Evolutionary conservation across 352 stramenopile genomes (phyloP), one percentile per base, ranked within the genome.

Genomic region (Phytopythium delawarense): DNA sequence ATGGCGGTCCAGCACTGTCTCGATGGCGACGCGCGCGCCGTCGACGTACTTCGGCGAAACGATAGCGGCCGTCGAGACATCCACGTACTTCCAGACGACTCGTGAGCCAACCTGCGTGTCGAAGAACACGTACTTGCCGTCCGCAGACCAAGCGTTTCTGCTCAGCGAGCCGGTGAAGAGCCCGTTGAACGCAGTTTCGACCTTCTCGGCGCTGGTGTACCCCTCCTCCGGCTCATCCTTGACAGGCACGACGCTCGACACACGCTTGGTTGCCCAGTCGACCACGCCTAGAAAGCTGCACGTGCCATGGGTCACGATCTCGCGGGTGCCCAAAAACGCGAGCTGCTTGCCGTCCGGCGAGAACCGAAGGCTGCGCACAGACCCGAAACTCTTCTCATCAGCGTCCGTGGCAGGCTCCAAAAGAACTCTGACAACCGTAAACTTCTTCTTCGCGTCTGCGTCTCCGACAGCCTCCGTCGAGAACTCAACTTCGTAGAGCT

Each of bases 291-390:
- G 64, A 20, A 87, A 68, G 62, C 76, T 92, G 63, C 77, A 88
- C 32, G 85, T 92, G 62, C 83, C 86, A 69, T 94, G 85, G 23
- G 81, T 91, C 6, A 70, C 71, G 21, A 92, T 78, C 34, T 92
- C 75, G 35, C 72, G 66, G 18, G 85, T 94, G 20, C 75, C 78
- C 9, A 89, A 64, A 62, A 91, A 92, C n/a, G 77, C 83, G 2
- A 94, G 59, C 45, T 79, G 72, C 32, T 74, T 75, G 23, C 85
- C 85, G 40, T 90, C 79, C 0, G 81, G 78, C 25, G 82, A 89
- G 50, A 94, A 91, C 15, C 79, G 77, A 15, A 75, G 81, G 58
- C 68, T 87, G 46, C 75, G 79, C 53, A 79, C 80, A 30, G 78
- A 82, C 11, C 65, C 79, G 44, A 88, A 82, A 6, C 55, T 74